Base-by-base conservation (phyloP, 176 grass and related monocot genomes). In the Leersia perrieri region DNA sequence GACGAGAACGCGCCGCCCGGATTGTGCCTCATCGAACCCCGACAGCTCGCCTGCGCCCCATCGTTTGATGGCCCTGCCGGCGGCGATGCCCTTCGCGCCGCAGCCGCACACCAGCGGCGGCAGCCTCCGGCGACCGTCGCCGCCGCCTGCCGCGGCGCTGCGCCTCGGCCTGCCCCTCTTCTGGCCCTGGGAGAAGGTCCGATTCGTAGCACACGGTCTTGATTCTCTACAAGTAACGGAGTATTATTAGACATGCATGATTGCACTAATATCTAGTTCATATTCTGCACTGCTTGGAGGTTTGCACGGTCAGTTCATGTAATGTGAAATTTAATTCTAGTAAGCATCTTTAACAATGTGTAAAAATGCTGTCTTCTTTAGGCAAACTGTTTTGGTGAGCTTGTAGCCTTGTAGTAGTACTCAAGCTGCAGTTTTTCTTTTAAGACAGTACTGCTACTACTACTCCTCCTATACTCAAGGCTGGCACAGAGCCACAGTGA, bases 101-200 rank as follows among this genome's bases (percentile, higher is more conserved):
- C 57, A 45, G 28, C 26, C 72, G 53, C 76, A 20, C 47, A 47
- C 22, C 22, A 31, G 32, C 3, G 82, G 78, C 1, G 35, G 25
- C n/a, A n/a, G 11, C n/a, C 33, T 51, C 39, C 51, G 66, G 73
- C 75, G 77, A 23, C 51, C 80, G 13, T 23, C 73, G 34, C 31
- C 36, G 41, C 42, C 68, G 22, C 42, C 88, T 10, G 49, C 70
- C 31, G 78, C 67, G 14, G 87, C 81, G 58, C 83, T 86, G 27
- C 92, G 90, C 35, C 44, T 94, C 35, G 83, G 83, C 0, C 95
- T 88, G 1, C 95, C 92, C 22, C 92, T 93, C 90, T 94, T 98
- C 86, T 98, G 95, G 95, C 95, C 95, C 41, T 98, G 92, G 95
- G 57, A 98, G 75, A 94, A 95, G 90, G 95, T 98, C 70, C 71